These are phyloP conservation scores for Lolium rigidum DNA, from an alignment of 176 grass and related monocot genomes.

Conservation along the genomic window DNA sequence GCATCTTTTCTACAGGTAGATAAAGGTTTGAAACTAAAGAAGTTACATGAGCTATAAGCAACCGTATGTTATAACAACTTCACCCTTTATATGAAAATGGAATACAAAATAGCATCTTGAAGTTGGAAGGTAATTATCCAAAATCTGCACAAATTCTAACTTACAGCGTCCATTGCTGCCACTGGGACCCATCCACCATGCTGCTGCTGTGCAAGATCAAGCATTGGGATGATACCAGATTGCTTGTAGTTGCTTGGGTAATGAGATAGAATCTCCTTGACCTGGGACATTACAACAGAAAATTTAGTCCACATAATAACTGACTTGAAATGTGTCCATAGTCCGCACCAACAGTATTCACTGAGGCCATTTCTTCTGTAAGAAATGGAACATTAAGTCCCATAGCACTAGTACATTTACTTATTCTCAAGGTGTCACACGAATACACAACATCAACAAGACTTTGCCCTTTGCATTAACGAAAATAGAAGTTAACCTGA, in stretches of 20 bases:
- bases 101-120: conserved; percentile 3
- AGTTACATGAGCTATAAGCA: background rate
- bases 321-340: background rate
- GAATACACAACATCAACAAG: background rate
- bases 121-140: background rate
- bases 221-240: conserved; percentile 83
- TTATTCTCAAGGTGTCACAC: background rate
- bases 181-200: conserved; percentile 98
- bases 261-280: conserved; percentile 80
- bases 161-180: conserved; percentile 90
- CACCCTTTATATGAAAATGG: background rate
- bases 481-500: background rate
- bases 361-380: background rate
- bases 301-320: background rate
- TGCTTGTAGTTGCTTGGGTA: conserved; percentile 99
- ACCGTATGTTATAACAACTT: background rate
- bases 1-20: conserved; percentile 9
- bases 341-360: conserved; percentile 7
- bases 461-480: background rate
- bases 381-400: background rate
- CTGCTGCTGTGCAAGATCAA: conserved; percentile 95
- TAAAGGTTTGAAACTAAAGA: background rate
- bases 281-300: conserved; percentile 45
- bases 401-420: background rate
- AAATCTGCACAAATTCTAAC: conserved; percentile 26